These are phyloP conservation scores for Pseudogymnoascus sp. DNA, from an alignment of 2,329 filamentous ascomycete species.

Conservation along the genomic window DNA sequence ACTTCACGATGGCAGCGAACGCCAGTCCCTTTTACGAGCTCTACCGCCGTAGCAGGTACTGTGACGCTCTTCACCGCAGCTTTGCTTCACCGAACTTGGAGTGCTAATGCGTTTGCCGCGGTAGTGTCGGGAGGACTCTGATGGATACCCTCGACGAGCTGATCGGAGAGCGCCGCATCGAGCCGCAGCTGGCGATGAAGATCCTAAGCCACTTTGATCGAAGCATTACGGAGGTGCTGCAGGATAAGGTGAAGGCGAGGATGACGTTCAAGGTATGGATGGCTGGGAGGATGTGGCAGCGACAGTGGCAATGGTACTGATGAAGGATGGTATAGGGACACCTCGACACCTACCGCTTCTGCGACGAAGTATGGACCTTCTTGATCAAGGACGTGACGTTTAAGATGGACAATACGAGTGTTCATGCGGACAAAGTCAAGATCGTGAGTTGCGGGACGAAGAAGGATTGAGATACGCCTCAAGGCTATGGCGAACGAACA, in stretches of 20 bases:
- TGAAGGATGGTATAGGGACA: constrained; percentile 56
- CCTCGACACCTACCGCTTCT: constrained; percentile 97
- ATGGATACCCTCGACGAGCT: constrained; percentile 96
- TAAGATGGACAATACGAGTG: constrained; percentile 75
- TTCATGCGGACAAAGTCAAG: constrained; percentile 88
- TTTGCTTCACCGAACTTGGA: constrained; percentile 25
- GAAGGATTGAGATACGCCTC: neutral
- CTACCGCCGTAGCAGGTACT: constrained; percentile 95
- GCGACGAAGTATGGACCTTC: constrained; percentile 99
- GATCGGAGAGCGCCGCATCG: constrained; percentile 89
- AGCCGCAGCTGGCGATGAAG: constrained; percentile 98
- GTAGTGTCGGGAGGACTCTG: constrained; percentile 81
- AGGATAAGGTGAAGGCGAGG: constrained; percentile 84
- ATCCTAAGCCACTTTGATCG: constrained; percentile 94
- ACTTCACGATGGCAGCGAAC: constrained; percentile 38
- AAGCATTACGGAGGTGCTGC: constrained; percentile 80
- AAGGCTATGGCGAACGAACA: neutral
- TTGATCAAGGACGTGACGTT: constrained; percentile 98
- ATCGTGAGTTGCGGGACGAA: constrained; percentile 85
- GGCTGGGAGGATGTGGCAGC: neutral
- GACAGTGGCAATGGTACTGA: constrained; percentile 15
- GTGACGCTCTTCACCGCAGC: constrained; percentile 22
- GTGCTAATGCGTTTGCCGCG: constrained; percentile 12
- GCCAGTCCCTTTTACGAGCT: constrained; percentile 76
- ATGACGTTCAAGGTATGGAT: constrained; percentile 82